Conservation (phyloP, 768 basidiomycete species). For the Suillus plorans region DNA sequence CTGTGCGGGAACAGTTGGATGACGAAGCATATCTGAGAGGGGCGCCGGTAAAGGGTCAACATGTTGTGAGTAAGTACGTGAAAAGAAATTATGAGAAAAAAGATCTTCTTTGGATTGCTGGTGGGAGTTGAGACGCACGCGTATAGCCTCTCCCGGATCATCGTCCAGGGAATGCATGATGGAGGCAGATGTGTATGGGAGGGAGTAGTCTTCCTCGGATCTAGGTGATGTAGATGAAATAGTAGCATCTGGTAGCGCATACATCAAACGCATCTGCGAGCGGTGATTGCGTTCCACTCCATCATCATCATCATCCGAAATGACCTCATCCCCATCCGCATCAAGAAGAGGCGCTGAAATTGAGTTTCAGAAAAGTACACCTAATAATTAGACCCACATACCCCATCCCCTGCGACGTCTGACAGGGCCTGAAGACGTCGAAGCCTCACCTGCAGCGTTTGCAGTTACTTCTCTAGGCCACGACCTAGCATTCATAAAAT, state of each 20-base stretch:
- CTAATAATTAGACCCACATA: constrained; percentile 15
- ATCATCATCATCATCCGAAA: constrained; percentile 61
- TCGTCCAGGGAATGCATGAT: constrained; percentile 2
- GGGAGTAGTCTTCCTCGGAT: constrained; percentile 6
- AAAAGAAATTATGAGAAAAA: constrained; percentile 14
- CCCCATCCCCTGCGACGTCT: constrained; percentile 36
- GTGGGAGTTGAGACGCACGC: constrained; percentile 4
- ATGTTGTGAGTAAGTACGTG: constrained; percentile 11
- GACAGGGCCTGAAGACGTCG: constrained; percentile 3
- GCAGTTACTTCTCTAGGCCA: constrained; percentile 5
- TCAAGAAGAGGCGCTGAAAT: constrained; percentile 36
- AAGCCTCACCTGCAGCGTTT: not conserved
- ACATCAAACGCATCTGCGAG: constrained; percentile 38
- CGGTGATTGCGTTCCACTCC: constrained; percentile 56
- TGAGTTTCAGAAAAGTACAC: not conserved
- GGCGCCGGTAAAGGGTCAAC: constrained; percentile 59
- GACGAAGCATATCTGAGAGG: constrained; percentile 48
- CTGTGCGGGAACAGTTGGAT: constrained; percentile 11
- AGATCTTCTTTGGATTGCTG: constrained; percentile 13
- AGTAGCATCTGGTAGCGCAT: constrained; percentile 17
- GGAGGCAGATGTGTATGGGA: constrained; percentile 4
- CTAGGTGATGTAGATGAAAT: constrained; percentile 2
- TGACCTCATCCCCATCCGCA: constrained; percentile 63
- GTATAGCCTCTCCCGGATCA: constrained; percentile 11
- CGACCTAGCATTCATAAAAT: not conserved